Conservation (phyloP, 2,329 filamentous ascomycete species). For the Neopestalotiopsis clavispora region DNA sequence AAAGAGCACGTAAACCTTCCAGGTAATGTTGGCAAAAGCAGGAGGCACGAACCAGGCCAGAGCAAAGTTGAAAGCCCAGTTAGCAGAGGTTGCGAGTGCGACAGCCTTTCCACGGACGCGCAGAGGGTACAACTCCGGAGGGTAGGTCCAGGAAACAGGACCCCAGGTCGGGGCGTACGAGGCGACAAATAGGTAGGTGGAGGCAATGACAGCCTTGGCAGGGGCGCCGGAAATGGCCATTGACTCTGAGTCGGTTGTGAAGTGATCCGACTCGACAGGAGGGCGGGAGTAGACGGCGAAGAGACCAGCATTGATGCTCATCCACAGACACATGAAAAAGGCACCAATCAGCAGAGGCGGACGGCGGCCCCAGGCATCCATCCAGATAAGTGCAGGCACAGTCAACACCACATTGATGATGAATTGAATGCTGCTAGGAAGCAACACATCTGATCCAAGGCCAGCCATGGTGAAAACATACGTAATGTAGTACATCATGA, state of each 20-base stretch:
- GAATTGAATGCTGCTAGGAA: constrained; percentile 74
- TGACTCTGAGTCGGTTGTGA: constrained; percentile 47
- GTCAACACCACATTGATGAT: constrained; percentile 84
- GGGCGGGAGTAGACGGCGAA: constrained; percentile 47
- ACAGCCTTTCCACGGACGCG: constrained; percentile 58
- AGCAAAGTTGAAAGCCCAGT: constrained; percentile 57
- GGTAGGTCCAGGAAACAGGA: constrained; percentile 50
- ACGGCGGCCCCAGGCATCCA: constrained; percentile 79
- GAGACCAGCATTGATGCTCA: constrained; percentile 51
- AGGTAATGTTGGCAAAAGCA: constrained; percentile 50
- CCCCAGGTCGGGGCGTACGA: constrained; percentile 52
- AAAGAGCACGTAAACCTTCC: constrained; percentile 58
- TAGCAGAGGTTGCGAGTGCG: constrained; percentile 54
- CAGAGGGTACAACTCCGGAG: constrained; percentile 51
- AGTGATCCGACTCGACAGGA: constrained; percentile 36
- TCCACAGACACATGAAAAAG: constrained; percentile 62
- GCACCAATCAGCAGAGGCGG: constrained; percentile 69
- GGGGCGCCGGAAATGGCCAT: constrained; percentile 52
- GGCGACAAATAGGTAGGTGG: constrained; percentile 68
- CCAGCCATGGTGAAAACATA: constrained; percentile 78
- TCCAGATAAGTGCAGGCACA: constrained; percentile 73
- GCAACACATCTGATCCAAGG: constrained; percentile 61
- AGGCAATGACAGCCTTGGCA: constrained; percentile 65
- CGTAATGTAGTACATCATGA: constrained; percentile 73
- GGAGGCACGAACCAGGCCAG: constrained; percentile 53